phyloP scores from a whole-genome alignment of 2,329 filamentous ascomycete species.

The Malbranchea cinnamomea region DNA sequence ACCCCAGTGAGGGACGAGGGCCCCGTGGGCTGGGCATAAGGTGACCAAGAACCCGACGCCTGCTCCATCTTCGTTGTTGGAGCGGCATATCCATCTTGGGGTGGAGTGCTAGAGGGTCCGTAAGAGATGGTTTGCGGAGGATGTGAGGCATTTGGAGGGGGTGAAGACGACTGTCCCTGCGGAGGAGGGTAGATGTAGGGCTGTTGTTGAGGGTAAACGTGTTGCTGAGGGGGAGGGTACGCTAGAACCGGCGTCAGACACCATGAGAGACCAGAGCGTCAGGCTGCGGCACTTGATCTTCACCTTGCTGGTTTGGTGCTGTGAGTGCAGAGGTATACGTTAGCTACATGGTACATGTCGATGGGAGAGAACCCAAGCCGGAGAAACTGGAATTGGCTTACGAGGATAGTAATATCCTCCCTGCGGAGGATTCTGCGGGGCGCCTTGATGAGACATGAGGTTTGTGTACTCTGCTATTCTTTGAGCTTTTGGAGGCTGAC shows the following conservation, averaged over 20 bases:
- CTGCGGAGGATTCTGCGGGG: constrained; percentile 7
- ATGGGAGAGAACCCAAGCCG: neutral
- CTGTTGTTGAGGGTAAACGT: constrained; percentile 7
- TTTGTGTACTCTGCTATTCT: too few relatives aligned
- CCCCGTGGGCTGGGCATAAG: constrained; percentile 30
- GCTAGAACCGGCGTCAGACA: neutral
- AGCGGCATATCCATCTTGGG: too few relatives aligned
- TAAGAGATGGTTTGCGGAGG: constrained; percentile 12
- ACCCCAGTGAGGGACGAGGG: constrained; percentile 57
- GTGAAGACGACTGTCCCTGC: constrained; percentile 8
- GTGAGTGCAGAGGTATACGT: neutral
- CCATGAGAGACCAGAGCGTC: neutral
- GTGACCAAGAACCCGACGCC: constrained; percentile 26
- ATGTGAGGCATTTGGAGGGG: constrained; percentile 9
- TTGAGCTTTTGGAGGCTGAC: too few relatives aligned
- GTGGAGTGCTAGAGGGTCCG: too few relatives aligned
- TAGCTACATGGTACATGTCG: neutral
- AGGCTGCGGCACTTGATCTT: neutral
- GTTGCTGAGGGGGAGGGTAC: constrained; percentile 8
- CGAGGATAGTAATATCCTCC: constrained; percentile 16
- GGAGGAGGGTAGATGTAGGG: constrained; percentile 6
- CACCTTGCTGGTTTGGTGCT: constrained; percentile 6
- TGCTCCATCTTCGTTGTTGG: constrained; percentile 11
- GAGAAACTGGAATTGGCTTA: constrained; percentile 8
- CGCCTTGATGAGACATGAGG: constrained; percentile 5